These are phyloP conservation scores for Myochromella boudieri DNA, from an alignment of 768 basidiomycete species.

Conservation along the genomic window DNA sequence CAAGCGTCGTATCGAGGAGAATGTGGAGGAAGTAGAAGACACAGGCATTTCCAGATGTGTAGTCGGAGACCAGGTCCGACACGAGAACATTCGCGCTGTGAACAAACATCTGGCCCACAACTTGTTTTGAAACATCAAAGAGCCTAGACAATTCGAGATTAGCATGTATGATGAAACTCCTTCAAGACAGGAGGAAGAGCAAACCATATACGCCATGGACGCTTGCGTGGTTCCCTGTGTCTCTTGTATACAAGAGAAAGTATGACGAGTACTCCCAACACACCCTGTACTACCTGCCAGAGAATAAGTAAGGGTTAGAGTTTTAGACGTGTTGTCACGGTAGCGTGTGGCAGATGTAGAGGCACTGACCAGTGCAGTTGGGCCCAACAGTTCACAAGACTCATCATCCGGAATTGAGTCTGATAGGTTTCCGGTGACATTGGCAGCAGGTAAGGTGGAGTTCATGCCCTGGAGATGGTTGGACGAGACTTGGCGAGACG, in stretches of 20 bases:
- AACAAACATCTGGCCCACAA: slow-evolving; percentile 82
- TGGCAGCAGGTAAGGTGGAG: slow-evolving; percentile 1
- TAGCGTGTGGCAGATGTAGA: too few species aligned
- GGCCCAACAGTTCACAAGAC: slow-evolving; percentile 53
- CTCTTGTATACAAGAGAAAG: slow-evolving; percentile 85
- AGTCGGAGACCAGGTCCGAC: slow-evolving; percentile 72
- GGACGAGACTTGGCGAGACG: too few species aligned
- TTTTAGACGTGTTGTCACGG: too few species aligned
- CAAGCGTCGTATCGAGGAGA: slow-evolving; percentile 87
- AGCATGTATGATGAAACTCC: slow-evolving; percentile 7
- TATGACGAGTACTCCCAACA: slow-evolving; percentile 92
- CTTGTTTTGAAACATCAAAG: slow-evolving; percentile 93
- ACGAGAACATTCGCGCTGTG: slow-evolving; percentile 79
- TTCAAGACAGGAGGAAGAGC: slow-evolving; percentile 22
- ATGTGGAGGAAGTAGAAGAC: slow-evolving; percentile 92
- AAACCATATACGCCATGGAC: slow-evolving; percentile 93
- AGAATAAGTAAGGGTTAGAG: too few species aligned
- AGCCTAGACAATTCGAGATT: slow-evolving; percentile 48
- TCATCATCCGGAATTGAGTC: slow-evolving; percentile 43
- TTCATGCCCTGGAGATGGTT: slow-evolving; percentile 4
- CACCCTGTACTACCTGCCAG: slow-evolving; percentile 78
- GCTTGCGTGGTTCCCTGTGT: slow-evolving; percentile 79
- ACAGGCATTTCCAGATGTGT: slow-evolving; percentile 80
- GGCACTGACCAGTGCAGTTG: slow-evolving; percentile 46
- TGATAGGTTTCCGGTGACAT: neutral